Conservation (phyloP, 2,329 filamentous ascomycete genomes). For the Aspergillus tubingensis region DNA sequence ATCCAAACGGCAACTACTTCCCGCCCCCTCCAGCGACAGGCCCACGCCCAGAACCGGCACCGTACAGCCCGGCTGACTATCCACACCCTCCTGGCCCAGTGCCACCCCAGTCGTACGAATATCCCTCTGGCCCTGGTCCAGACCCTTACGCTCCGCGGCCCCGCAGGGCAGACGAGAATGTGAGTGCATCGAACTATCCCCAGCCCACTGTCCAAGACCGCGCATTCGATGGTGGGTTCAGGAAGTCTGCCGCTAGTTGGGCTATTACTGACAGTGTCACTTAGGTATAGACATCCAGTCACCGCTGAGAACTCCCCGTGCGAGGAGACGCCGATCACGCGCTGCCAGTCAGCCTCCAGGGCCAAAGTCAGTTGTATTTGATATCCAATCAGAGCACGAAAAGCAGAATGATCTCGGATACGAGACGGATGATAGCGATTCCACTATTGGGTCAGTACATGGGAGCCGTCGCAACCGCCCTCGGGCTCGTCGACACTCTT, state of each 20-base stretch:
- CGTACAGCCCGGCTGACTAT: constrained; percentile 44
- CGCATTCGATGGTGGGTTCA: constrained; percentile 47
- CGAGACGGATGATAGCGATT: constrained; percentile 47
- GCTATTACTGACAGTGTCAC: constrained; percentile 13
- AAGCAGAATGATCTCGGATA: constrained; percentile 36
- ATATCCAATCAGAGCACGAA: constrained; percentile 23
- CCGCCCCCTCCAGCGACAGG: constrained; percentile 45
- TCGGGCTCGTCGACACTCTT: constrained; percentile 26
- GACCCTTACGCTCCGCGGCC: constrained; percentile 44
- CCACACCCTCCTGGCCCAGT: constrained; percentile 45
- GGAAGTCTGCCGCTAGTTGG: constrained; percentile 13
- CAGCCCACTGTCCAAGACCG: constrained; percentile 40
- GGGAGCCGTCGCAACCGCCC: constrained; percentile 26
- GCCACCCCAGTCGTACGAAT: constrained; percentile 42
- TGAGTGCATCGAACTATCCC: constrained; percentile 46
- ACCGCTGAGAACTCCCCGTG: constrained; percentile 13
- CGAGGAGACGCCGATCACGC: constrained; percentile 18
- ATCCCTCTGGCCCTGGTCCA: constrained; percentile 36
- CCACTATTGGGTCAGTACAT: constrained; percentile 31
- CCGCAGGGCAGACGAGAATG: constrained; percentile 51
- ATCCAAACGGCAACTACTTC: constrained; percentile 44
- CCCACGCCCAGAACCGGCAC: constrained; percentile 28
- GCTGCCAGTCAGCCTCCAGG: constrained; percentile 28
- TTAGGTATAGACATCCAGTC: constrained; percentile 23
- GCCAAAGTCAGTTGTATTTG: constrained; percentile 39